Base-by-base conservation (phyloP, 805 yeast genomes). In the Starmerella vitae region DNA sequence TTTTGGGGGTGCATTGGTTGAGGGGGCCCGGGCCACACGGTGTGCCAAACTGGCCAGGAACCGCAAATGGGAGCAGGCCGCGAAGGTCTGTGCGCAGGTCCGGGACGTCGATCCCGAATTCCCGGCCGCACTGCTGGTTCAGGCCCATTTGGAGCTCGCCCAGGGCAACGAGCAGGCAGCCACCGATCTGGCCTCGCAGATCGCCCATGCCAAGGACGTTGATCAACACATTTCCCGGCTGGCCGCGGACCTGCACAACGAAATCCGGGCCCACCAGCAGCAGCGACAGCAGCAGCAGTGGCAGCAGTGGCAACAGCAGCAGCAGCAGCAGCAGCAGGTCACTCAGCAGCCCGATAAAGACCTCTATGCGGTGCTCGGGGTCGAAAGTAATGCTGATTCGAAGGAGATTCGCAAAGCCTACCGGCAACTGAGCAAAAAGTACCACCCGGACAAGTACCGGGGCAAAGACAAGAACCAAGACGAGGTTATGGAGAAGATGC, bases 401-500 rank as follows among this genome's bases (percentile, higher is more conserved):
- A 68, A 70, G 42, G 78, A 80, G 6, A 77, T 88, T 45, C 82
- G 78, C 51, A 78, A 74, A 57, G 93, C 93, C 0, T 79, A 85
- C 60, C 66, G 95, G 42, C 66, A 74, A 6, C 71, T 77, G 53
- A 78, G 91, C 26, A 77, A 78, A 53, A 75, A 75, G 54, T 83
- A 70, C 57, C 98, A 88, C 55, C 98, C 98, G 0, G 98, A 88
- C 60, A 91, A 88, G 57, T 77, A 81, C 55, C 75, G 74, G 51
- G 76, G 74, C 26, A 40, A 20, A 1, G 82, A 77, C 28, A 56
- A 78, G 43, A 65, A 76, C 7, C 68, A 72, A 21, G 82, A 76
- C 24, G 71, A 78, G 42, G 78, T 79, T 27, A 94, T 84, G 58
- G 65, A 65, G 36, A 82, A 80, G 52, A 91, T 88, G 86, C 84